Conservation (phyloP, 2,329 filamentous ascomycete species). For the Trichoderma cornu-damae region DNA sequence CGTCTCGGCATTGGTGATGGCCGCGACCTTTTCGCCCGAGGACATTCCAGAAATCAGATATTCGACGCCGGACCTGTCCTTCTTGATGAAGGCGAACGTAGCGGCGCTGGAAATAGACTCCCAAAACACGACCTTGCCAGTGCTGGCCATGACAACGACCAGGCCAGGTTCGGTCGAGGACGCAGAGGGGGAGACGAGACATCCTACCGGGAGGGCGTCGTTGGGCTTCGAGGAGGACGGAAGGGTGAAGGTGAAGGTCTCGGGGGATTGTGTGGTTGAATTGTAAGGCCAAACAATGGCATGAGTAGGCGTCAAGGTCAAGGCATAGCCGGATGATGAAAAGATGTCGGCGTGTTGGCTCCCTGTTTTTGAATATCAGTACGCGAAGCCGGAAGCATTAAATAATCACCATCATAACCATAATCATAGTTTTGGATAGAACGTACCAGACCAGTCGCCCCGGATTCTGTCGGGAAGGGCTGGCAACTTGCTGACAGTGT, state of each 20-base stretch:
- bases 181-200: constrained; percentile 73
- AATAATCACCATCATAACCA: too few relatives aligned
- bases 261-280: constrained; percentile 59
- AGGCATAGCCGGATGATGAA: constrained; percentile 64
- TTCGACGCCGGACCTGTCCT: constrained; percentile 76
- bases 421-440: neutral
- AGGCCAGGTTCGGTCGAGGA: constrained; percentile 78
- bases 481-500: constrained; percentile 78
- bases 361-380: constrained; percentile 40
- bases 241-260: constrained; percentile 75
- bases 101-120: constrained; percentile 89
- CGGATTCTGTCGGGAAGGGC: constrained; percentile 74
- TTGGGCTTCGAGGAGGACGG: constrained; percentile 64
- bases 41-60: constrained; percentile 67
- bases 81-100: constrained; percentile 74
- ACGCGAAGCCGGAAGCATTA: constrained; percentile 18
- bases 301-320: constrained; percentile 73
- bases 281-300: constrained; percentile 91
- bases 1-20: constrained; percentile 75
- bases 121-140: constrained; percentile 87
- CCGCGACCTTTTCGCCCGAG: constrained; percentile 70
- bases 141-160: constrained; percentile 76
- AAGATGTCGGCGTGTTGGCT: constrained; percentile 62
- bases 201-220: constrained; percentile 75
- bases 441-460: constrained; percentile 59